A percentile compares a stretch with the other conserved stretches of the same genome.
phyloP scores from a whole-genome alignment of 179 eudicot genomes.

The Carnegiea gigantea region DNA sequence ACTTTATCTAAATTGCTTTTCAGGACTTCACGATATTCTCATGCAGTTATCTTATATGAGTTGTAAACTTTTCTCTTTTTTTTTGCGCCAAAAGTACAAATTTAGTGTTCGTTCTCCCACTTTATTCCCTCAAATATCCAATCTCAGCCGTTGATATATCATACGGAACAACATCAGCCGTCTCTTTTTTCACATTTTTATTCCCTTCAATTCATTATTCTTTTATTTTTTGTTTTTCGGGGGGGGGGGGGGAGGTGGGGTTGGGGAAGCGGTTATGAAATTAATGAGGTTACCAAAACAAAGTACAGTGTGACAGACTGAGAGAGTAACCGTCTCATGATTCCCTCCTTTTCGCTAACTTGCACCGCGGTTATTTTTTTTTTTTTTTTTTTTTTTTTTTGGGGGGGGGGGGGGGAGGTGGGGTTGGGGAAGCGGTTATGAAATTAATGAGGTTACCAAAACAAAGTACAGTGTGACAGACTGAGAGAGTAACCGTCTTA shows the following conservation, averaged over 20 bases:
- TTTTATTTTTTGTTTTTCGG: background rate
- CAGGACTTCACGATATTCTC: constrained; percentile 14
- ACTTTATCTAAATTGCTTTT: background rate
- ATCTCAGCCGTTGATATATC: constrained; percentile 1
- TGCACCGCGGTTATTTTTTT: no score
- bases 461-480: constrained; percentile 15
- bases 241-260: background rate
- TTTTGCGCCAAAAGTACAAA: background rate
- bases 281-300: constrained; percentile 3
- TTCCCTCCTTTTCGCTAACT: constrained; percentile 17
- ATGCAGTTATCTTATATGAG: background rate
- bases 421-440: constrained; percentile 18
- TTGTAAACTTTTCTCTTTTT: no score
- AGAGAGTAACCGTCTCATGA: constrained; percentile 30
- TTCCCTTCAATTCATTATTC: background rate
- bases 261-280: constrained; percentile 22
- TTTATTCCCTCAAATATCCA: background rate
- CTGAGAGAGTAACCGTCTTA: constrained; percentile 26
- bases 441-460: constrained; percentile 8
- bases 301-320: constrained; percentile 14
- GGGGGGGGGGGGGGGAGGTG: no score
- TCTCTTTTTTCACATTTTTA: background rate
- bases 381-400: no score
- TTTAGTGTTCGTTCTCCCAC: background rate
- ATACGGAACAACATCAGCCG: background rate